Evolutionary conservation across 1,139 yeast species (phyloP).

Genomic region (Casaregolazyma lundiana): DNA sequence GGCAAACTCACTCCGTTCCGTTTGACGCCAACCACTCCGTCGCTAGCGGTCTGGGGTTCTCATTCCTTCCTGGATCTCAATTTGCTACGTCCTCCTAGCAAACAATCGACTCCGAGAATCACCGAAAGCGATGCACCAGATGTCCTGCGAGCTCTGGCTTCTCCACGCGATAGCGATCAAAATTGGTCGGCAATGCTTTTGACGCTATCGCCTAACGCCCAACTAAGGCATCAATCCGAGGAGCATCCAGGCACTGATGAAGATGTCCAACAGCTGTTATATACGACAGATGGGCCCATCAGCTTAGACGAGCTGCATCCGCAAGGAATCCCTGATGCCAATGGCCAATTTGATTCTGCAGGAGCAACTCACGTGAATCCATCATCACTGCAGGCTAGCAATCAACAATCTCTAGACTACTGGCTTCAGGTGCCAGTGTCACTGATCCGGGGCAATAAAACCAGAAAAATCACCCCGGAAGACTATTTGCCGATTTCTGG

Average conservation of each 20-base stretch:
- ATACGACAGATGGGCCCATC: background rate
- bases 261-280: background rate
- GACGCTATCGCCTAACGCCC: constrained; percentile 4
- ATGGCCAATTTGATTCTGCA: background rate
- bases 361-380: background rate
- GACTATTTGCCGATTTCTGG: too few species aligned
- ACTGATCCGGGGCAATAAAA: background rate
- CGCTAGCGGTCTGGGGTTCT: background rate
- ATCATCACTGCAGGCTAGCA: background rate
- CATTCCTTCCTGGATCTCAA: background rate
- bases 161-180: background rate
- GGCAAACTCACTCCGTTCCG: background rate
- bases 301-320: background rate
- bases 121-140: background rate
- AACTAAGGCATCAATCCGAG: background rate
- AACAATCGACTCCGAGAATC: background rate
- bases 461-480: background rate
- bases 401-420: background rate
- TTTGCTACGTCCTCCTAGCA: background rate
- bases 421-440: background rate
- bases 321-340: background rate
- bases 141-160: background rate
- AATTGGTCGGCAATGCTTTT: background rate
- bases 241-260: background rate
- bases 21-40: background rate